Percentiles rank a stretch among this genome's conserved stretches.
These are phyloP conservation scores for Solanum sejunctum DNA, from an alignment of 257 asterid genomes.

Conservation along the genomic window DNA sequence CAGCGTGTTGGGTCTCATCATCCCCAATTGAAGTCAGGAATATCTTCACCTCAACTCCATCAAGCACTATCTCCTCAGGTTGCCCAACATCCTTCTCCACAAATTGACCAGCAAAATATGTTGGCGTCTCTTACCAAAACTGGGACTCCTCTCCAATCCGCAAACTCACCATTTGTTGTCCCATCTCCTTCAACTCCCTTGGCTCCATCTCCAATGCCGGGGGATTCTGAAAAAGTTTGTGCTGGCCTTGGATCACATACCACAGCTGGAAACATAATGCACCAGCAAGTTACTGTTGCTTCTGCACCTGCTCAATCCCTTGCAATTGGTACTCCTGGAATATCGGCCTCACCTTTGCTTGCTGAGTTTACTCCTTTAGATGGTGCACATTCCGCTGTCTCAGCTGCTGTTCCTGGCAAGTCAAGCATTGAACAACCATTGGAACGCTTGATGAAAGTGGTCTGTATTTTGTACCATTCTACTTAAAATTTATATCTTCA, in stretches of 20 bases:
- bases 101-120: slow-evolving; percentile 68
- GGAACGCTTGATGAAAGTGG: slow-evolving; percentile 75
- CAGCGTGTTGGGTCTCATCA: slow-evolving; percentile 65
- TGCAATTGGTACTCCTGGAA: slow-evolving; percentile 95
- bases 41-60: slow-evolving; percentile 71
- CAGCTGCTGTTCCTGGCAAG: slow-evolving; percentile 51
- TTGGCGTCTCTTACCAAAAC: slow-evolving; percentile 43
- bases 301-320: slow-evolving; percentile 68
- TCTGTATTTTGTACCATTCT: slow-evolving; percentile 13
- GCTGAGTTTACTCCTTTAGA: slow-evolving; percentile 79
- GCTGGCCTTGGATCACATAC: slow-evolving; percentile 45
- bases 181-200: slow-evolving; percentile 88
- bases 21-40: slow-evolving; percentile 57
- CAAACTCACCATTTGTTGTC: slow-evolving; percentile 70
- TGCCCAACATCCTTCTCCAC: slow-evolving; percentile 78
- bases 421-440: slow-evolving; percentile 65
- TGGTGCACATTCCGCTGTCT: slow-evolving; percentile 57
- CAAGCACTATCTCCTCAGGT: slow-evolving; percentile 76
- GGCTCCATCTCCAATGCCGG: slow-evolving; percentile 90
- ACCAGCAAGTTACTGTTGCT: slow-evolving; percentile 40
- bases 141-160: slow-evolving; percentile 84
- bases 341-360: slow-evolving; percentile 91
- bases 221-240: slow-evolving; percentile 69
- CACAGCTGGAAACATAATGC: slow-evolving; percentile 51
- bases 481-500: background rate